Evolutionary conservation across 345 rosid species (phyloP).

Genomic region (Acer saccharum): DNA sequence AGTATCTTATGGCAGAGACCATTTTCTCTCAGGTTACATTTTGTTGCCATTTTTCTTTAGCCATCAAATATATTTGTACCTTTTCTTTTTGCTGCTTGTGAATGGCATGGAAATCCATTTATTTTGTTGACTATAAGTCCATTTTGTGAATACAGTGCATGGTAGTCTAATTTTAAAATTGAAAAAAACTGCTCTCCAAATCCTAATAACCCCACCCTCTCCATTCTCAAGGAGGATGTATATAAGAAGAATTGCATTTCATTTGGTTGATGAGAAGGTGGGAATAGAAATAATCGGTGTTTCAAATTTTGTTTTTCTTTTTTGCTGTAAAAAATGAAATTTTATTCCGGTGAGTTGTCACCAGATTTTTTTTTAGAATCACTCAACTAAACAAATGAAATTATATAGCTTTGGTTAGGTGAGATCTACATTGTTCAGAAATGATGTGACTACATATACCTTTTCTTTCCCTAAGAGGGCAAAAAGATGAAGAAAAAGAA

Average conservation of each 20-base stretch:
- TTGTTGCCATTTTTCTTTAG: conserved; percentile 13
- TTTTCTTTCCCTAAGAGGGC: background rate
- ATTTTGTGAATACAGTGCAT: background rate
- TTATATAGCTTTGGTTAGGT: background rate
- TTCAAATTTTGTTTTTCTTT: background rate
- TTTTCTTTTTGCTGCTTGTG: background rate
- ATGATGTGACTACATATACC: background rate
- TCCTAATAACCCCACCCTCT: background rate
- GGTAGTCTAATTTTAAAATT: background rate
- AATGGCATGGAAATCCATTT: conserved; percentile 5
- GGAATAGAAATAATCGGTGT: background rate
- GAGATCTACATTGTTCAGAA: background rate
- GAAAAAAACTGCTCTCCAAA: background rate
- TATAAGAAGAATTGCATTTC: background rate
- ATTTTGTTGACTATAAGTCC: background rate
- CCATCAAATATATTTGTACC: background rate
- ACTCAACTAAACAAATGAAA: background rate
- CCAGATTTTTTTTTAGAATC: background rate
- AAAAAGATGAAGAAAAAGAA: background rate
- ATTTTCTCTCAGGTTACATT: conserved; percentile 88
- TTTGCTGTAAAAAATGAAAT: background rate
- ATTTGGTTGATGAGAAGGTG: conserved; percentile 3
- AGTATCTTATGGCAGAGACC: conserved; percentile 98
- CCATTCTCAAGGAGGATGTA: background rate
- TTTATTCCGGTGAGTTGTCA: background rate